Base-by-base conservation (phyloP, 108 stramenopile species). In the Nitzschia inconspicua region DNA sequence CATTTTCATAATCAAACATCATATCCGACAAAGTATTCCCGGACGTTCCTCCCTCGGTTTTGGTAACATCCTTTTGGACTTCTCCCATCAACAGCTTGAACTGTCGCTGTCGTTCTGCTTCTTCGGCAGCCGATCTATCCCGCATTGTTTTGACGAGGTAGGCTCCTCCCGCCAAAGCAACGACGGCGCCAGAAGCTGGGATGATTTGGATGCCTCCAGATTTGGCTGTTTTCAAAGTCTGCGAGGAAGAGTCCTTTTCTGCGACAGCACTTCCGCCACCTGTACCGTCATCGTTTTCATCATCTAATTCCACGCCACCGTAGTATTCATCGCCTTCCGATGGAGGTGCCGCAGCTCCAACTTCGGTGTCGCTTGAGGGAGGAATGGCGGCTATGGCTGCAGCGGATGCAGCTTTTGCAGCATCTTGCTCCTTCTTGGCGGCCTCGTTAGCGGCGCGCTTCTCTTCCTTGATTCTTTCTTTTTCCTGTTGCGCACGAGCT, bases 11-110 rank as follows among this genome's bases (percentile, higher is more conserved):
- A 1, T 44, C 60, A 19, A 42, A 61, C 13, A n/a, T 25, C 4
- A 27, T 18, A 51, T 60, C 67, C 9, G 65, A 40, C 2, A 59
- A 5, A 2, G 62, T 41, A 1, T 57, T 55, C 16, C 47, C 62
- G 9, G 60, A 37, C 22, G 70, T 72, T 8, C 44, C 44, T n/a
- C 78, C 76, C 22, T 78, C 74, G n/a, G n/a, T n/a, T n/a, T n/a
- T n/a, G 10, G 73, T 65, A 1, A 59, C 62, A 30, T 71, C 77
- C n/a, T 65, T 63, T 11, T 60, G 57, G 24, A 57, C 66, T 13
- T 37, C 71, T 40, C 84, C 84, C 79, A 92, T 70, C 40, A 92
- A 62, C 44, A 87, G 53, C 27, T 78, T 74, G 37, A 92, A 72
- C 48, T 85, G 86, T 30, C 77, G 63, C 59, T 88, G 80, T 39